Evolutionary conservation across 2,329 filamentous ascomycete species (phyloP), one percentile per base, ranked within the genome.

Genomic region (Pseudogymnoascus sp.): DNA sequence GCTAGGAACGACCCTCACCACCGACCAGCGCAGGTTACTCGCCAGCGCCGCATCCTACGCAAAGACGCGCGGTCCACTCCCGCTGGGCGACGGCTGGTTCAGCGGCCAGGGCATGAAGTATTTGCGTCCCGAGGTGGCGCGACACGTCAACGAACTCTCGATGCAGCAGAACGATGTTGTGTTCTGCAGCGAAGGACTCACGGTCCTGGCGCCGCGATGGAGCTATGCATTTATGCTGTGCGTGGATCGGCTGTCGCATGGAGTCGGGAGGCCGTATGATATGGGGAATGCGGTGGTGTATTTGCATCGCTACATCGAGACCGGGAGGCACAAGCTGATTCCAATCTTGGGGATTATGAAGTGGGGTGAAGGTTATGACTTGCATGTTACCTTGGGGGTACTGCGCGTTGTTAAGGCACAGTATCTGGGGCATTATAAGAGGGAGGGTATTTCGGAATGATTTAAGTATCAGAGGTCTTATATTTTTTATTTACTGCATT

Each of bases 261-360:
- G 48, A 9, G 29, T 35, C 5, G 29, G 48, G 9, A 33, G 9
- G 5, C 48, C 29, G 2, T 55, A 55, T n/a, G 48, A 55, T 55
- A 21, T 55, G 29, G 48, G 48, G 2, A 33, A 55, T 55, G 48
- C 48, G 15, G 29, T 55, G 29, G 6, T 55, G n/a, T 55, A 55
- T 33, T 15, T 55, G 5, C 48, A 15, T 13, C 48, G 17, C 5
- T 55, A 55, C n/a, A 35, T 55, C 27, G 17, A 55, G 29, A 8
- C 10, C 48, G 48, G 48, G 48, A 35, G 35, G 48, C 48, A 55
- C n/a, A 55, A 55, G 48, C 29, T 55, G 5, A 55, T 55, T 35
- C 48, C 48, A 9, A 55, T 33, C n/a, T 12, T 33, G 29, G 48
- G 48, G n/a, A 55, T 55, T 33, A 55, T 55, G 48, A 55, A 55